A percentile compares a stretch with the other conserved stretches of the same genome.
phyloP scores from a whole-genome alignment of 2,329 filamentous ascomycete species.

The Whalleya microplaca region DNA sequence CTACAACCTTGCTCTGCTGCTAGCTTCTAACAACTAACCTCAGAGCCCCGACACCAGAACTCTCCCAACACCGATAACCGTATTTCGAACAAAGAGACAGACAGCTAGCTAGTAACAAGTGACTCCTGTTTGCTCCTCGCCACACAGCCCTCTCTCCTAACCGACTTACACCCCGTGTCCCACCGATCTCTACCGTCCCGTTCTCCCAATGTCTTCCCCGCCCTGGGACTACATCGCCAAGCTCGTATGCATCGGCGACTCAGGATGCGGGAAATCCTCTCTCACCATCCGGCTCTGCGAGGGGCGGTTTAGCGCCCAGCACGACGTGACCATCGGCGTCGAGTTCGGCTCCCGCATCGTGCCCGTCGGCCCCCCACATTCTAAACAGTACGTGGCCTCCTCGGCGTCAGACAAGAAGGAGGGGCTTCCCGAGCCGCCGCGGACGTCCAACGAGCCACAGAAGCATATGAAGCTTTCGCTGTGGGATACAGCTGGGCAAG shows the following conservation, averaged over 20 bases:
- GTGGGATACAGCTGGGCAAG: slow-evolving; percentile 96
- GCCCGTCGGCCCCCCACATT: slow-evolving; percentile 81
- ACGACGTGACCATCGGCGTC: slow-evolving; percentile 96
- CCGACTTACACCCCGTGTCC: slow-evolving; percentile 1
- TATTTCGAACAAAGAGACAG: background rate
- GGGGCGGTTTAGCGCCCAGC: slow-evolving; percentile 89
- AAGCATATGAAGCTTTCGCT: slow-evolving; percentile 91
- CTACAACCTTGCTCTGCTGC: slow-evolving; percentile 1
- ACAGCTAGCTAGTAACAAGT: background rate
- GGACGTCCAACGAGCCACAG: slow-evolving; percentile 47
- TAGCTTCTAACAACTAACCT: slow-evolving; percentile 8
- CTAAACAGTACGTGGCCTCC: slow-evolving; percentile 41
- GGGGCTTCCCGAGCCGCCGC: slow-evolving; percentile 59
- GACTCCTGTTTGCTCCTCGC: background rate
- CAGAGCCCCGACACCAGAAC: slow-evolving; percentile 1
- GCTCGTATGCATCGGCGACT: slow-evolving; percentile 96
- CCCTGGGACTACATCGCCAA: slow-evolving; percentile 99
- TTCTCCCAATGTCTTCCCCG: slow-evolving; percentile 58
- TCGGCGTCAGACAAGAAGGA: slow-evolving; percentile 32
- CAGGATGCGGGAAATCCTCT: slow-evolving; percentile 92
- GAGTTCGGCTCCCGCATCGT: slow-evolving; percentile 95
- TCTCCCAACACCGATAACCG: slow-evolving; percentile 1
- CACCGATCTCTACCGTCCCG: slow-evolving; percentile 5
- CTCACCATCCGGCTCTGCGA: slow-evolving; percentile 95
- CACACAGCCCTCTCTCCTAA: background rate